Base-by-base conservation (phyloP, 2,329 filamentous ascomycete genomes). In the Epicoccum nigrum region DNA sequence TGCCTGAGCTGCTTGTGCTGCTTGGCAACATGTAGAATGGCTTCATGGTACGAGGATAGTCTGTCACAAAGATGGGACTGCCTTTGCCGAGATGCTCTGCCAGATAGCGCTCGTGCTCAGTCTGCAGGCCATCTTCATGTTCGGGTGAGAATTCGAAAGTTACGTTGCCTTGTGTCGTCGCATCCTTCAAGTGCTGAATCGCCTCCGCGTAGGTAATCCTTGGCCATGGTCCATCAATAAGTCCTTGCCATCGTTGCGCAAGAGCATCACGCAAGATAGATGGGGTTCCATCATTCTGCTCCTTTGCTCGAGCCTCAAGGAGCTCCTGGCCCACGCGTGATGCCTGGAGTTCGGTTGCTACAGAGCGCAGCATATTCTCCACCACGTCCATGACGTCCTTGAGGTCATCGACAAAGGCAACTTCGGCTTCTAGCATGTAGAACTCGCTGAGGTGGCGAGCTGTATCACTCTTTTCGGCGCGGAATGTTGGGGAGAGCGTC, bases 391-490 rank as follows among this genome's bases (percentile, higher is more conserved):
- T 94, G 62, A 99, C 80, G 20, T 82, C 77, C 23, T 82, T 77
- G 59, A 96, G 79, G 57, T 85, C 77, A 38, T 89, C 81, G 33
- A 87, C 83, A 70, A 96, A 96, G 65, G 86, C 87, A 70, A 92
- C 79, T 73, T 99, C 94, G 13, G 87, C 92, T 74, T 99, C 94
- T 2, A 99, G 83, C 94, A 99, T 97, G 76, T 97, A 97, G 67
- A 99, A 97, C 69, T 99, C 94, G 77, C 91, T 96, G 55, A 99
- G 79, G 74, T 99, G 94, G 21, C 94, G 86, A 5, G 92, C 87
- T 0, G 94, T 97, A 68, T 97, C 92, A 74, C 92, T 97, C 56
- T 71, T 72, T 33, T 72, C 94, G 4, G 94, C 94, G 30, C 94
- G 86, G 69, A 99, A 99, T 0, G 92, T 95, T 2, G 94, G 94